Base-by-base conservation (phyloP, 2,329 filamentous ascomycete species). In the Diatrype stigma region DNA sequence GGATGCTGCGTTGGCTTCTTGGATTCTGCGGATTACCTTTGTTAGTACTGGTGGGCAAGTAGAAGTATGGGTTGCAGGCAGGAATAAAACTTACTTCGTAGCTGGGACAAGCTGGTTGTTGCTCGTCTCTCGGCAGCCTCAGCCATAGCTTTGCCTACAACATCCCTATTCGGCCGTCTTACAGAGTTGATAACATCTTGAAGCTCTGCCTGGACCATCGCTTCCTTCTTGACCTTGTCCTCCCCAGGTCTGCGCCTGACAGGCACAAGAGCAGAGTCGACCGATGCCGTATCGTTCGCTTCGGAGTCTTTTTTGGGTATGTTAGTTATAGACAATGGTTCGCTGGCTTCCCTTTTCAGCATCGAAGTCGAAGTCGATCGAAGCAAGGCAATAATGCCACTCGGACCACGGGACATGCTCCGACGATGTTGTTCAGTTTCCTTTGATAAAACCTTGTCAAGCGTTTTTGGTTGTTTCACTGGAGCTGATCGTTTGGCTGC, bases 101-200 rank as follows among this genome's bases (percentile, higher is more conserved):
- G 63, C 45, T 73, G 70, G 14, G 73, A 73, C 46, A 76, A 63
- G 42, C 73, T 72, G 3, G 73, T 72, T 16, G 73, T 73, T 5
- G 74, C 71, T 49, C 84, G 80, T 59, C 79, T 79, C 64, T 90
- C 86, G 4, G 82, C 79, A 23, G 82, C 85, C 56, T 89, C 86
- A 3, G 80, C 82, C 51, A 88, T 75, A 35, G 82, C 79, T 60
- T 84, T 85, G 30, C 84, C 83, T 12, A 85, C 86, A 38, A 87
- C 75, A 21, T 82, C 79, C 44, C 89, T 81, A 61, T 93, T 91
- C 1, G 89, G 89, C 67, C 85, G 90, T 65, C 87, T 85, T 40
- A 93, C 67, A 10, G 84, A 80, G 6, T 80, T 81, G 46, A 94
- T 92, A 8, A 89, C 89, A 52, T 89, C 81, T 57, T 83, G 81